Percentiles rank a stretch among this genome's conserved stretches.
Evolutionary conservation across 331 rosid species (phyloP).

Genomic region (Erythrophleum ivorense): DNA sequence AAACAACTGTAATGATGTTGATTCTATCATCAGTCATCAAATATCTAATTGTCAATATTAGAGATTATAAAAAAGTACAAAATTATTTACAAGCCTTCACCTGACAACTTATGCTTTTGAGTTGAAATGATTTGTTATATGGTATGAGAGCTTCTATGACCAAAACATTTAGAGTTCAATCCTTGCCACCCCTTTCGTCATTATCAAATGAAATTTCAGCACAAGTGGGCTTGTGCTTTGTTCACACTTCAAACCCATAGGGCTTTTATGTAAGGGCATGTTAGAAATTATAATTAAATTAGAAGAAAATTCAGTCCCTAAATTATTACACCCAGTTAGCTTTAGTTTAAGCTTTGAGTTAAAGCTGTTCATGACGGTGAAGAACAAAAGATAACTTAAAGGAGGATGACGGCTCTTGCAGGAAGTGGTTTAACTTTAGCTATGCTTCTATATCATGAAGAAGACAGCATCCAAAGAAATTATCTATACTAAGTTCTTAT

Average conservation of each 20-base stretch:
- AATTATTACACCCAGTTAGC: neutral
- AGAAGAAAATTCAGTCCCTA: neutral
- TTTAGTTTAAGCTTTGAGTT: neutral
- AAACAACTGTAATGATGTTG: constrained; percentile 41
- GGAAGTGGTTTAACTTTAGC: neutral
- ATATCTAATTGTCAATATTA: neutral
- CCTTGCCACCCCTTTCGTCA: neutral
- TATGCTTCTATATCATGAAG: neutral
- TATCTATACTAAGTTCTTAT: neutral
- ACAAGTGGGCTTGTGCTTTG: neutral
- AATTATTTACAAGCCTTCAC: neutral
- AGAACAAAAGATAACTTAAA: neutral
- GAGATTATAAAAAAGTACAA: too few species aligned
- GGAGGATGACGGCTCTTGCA: neutral
- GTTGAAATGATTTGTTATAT: neutral
- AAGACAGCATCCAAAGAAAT: constrained; percentile 3
- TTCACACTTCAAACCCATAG: neutral
- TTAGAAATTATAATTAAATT: neutral
- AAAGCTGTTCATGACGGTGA: neutral
- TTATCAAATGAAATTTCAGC: neutral
- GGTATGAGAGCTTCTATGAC: neutral
- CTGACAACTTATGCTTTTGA: neutral
- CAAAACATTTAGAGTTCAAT: neutral
- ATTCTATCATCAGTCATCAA: neutral
- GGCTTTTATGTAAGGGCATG: neutral